These are phyloP conservation scores for Phanerochaete carnosa DNA, from an alignment of 768 basidiomycete genomes.

Conservation along the genomic window DNA sequence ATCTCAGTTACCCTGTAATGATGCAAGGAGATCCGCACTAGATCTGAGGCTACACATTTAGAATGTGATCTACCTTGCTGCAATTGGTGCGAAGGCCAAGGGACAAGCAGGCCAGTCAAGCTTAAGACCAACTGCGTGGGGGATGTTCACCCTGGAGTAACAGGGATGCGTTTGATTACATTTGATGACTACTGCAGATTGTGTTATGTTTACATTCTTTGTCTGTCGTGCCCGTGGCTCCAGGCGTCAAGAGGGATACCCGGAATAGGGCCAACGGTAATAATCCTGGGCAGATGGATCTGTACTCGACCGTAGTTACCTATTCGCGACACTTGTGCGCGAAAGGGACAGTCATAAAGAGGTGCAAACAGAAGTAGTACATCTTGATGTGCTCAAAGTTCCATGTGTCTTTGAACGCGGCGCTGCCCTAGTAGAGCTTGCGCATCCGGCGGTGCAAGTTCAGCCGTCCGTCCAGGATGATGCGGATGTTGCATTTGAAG, in stretches of 20 bases:
- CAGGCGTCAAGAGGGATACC: slow-evolving; percentile 43
- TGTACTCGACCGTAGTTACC: slow-evolving; percentile 22
- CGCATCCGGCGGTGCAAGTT: slow-evolving; percentile 83
- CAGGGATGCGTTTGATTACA: too few species aligned
- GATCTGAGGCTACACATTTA: too few species aligned
- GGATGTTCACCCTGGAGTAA: too few species aligned
- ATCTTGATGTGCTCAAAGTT: slow-evolving; percentile 88
- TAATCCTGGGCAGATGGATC: slow-evolving; percentile 78
- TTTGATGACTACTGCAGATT: too few species aligned
- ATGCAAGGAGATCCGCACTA: too few species aligned
- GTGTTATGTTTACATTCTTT: too few species aligned
- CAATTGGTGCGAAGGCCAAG: too few species aligned
- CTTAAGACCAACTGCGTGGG: too few species aligned
- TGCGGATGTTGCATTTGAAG: slow-evolving; percentile 76
- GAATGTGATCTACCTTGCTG: too few species aligned
- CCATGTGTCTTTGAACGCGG: slow-evolving; percentile 84
- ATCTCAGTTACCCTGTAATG: too few species aligned
- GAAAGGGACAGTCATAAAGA: slow-evolving; percentile 27
- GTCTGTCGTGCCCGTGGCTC: too few species aligned
- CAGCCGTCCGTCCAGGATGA: slow-evolving; percentile 85
- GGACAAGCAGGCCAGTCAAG: too few species aligned
- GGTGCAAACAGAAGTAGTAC: slow-evolving; percentile 68
- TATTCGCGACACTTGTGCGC: background rate
- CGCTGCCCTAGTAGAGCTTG: slow-evolving; percentile 89
- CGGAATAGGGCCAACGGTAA: slow-evolving; percentile 73